phyloP scores from a whole-genome alignment of 768 basidiomycete species.

The Hericium erinaceus region DNA sequence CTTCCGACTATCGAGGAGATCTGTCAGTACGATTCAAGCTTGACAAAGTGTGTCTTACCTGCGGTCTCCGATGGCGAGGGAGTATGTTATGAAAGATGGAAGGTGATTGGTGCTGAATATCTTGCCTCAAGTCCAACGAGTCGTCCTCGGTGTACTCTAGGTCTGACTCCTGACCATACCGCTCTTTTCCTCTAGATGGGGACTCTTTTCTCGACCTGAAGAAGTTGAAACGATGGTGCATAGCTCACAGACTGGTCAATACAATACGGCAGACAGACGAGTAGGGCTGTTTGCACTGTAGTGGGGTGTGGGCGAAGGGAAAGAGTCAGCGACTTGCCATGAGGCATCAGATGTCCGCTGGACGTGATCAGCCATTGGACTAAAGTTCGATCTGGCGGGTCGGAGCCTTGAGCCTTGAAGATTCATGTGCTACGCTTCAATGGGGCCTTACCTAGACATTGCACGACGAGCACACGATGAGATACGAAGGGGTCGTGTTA shows the following conservation, averaged over 20 bases:
- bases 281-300: background rate
- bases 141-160: background rate
- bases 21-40: no score
- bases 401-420: no score
- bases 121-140: no score
- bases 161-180: background rate
- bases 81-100: background rate
- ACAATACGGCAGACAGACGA: background rate
- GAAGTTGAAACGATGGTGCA: background rate
- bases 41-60: background rate
- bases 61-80: background rate
- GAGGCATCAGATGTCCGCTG: background rate
- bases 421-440: no score
- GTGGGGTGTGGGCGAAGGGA: no score
- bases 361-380: background rate
- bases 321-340: background rate
- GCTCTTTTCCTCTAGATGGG: background rate
- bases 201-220: background rate
- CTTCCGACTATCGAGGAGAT: no score
- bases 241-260: background rate
- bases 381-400: no score
- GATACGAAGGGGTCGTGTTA: no score
- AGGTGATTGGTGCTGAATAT: background rate
- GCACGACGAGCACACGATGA: no score
- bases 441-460: no score